phyloP scores from a whole-genome alignment of 768 basidiomycete genomes.

The Kondoa malvinella region DNA sequence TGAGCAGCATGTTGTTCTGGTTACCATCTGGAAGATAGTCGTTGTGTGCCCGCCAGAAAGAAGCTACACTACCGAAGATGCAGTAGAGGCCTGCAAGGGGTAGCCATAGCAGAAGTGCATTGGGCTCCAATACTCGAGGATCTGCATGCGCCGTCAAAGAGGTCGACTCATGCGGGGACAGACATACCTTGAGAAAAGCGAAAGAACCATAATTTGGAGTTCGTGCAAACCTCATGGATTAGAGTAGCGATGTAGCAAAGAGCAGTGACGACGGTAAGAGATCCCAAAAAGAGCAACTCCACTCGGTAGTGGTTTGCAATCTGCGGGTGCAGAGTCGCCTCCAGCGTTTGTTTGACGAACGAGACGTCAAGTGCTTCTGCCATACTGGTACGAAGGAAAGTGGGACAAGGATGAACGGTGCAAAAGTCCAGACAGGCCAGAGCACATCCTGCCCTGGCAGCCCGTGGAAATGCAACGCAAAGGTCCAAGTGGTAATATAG shows the following conservation, averaged over 20 bases:
- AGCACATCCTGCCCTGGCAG: too few relatives aligned
- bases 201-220: not conserved
- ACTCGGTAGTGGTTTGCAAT: not conserved
- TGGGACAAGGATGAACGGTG: too few relatives aligned
- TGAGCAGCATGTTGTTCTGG: not conserved
- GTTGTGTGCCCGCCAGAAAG: not conserved
- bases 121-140: too few relatives aligned
- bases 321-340: not conserved
- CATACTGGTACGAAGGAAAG: too few relatives aligned
- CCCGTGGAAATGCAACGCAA: too few relatives aligned
- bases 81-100: not conserved
- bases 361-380: too few relatives aligned
- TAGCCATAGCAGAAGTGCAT: not conserved
- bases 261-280: not conserved
- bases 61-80: not conserved
- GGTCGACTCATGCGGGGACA: too few relatives aligned
- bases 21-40: not conserved
- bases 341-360: not conserved
- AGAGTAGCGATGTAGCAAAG: not conserved
- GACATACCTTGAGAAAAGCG: not conserved
- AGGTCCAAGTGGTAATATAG: too few relatives aligned
- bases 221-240: not conserved
- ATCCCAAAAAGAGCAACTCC: not conserved
- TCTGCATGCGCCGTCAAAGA: too few relatives aligned
- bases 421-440: too few relatives aligned